These are phyloP conservation scores for Akanthomyces dipterigenus DNA, from an alignment of 2,329 filamentous ascomycete genomes.

Conservation along the genomic window DNA sequence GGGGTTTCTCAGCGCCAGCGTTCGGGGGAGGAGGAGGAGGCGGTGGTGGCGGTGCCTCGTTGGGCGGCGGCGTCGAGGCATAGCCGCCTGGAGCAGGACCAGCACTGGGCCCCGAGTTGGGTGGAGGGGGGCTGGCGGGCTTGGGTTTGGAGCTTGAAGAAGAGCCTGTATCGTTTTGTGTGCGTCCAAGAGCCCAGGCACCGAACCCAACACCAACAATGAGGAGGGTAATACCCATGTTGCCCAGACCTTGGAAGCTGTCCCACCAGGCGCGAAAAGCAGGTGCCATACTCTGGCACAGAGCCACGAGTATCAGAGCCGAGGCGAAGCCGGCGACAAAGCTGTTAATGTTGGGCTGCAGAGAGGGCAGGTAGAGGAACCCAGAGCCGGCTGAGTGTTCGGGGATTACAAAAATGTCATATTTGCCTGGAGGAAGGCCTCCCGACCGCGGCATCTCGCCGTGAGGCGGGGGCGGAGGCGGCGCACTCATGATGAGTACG, in stretches of 20 bases:
- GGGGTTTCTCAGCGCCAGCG: constrained; percentile 4
- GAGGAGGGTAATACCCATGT: constrained; percentile 65
- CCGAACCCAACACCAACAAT: constrained; percentile 66
- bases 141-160: constrained; percentile 8
- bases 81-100: constrained; percentile 1
- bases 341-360: constrained; percentile 80
- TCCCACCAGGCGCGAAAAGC: constrained; percentile 67
- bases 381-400: constrained; percentile 83
- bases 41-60: constrained; percentile 26
- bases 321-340: constrained; percentile 81
- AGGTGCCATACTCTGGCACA: constrained; percentile 70
- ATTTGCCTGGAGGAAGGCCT: constrained; percentile 79
- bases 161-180: constrained; percentile 24
- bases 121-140: constrained; percentile 15
- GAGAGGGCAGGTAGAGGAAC: constrained; percentile 88
- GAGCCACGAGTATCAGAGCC: constrained; percentile 62
- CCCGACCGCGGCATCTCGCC: constrained; percentile 65
- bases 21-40: constrained; percentile 17
- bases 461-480: constrained; percentile 81
- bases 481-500: constrained; percentile 40
- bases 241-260: constrained; percentile 63
- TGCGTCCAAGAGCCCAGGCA: constrained; percentile 58
- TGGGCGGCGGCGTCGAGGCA: constrained; percentile 5
- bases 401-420: constrained; percentile 95
- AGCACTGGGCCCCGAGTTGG: constrained; percentile 27